These are phyloP conservation scores for Fulvia fulva DNA, from an alignment of 2,329 filamentous ascomycete species.

Conservation along the genomic window DNA sequence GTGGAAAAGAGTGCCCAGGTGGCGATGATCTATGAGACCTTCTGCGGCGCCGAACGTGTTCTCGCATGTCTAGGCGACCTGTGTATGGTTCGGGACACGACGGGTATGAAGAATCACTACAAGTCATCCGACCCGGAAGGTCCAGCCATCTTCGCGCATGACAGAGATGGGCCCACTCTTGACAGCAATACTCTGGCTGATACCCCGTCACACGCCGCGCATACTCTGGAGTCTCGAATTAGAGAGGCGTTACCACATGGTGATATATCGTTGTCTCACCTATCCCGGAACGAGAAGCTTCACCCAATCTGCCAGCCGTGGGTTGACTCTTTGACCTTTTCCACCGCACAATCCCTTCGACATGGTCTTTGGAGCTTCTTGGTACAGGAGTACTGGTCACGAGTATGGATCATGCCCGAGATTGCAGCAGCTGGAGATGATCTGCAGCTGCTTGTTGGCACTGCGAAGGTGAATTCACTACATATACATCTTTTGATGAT, in stretches of 20 bases:
- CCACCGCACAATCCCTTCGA: background rate
- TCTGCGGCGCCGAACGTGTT: constrained; percentile 1
- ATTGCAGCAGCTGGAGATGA: background rate
- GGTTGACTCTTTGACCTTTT: background rate
- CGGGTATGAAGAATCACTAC: too few relatives aligned
- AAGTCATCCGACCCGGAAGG: too few relatives aligned
- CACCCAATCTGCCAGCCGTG: background rate
- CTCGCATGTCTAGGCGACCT: background rate
- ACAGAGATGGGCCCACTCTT: too few relatives aligned
- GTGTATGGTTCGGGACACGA: too few relatives aligned
- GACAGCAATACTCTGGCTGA: too few relatives aligned
- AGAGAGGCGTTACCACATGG: too few relatives aligned
- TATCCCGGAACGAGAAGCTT: too few relatives aligned
- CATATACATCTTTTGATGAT: background rate
- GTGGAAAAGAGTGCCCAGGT: constrained; percentile 15
- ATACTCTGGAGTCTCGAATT: too few relatives aligned
- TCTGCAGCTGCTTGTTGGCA: background rate
- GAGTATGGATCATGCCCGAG: background rate
- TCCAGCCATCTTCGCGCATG: too few relatives aligned
- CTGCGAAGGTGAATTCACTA: background rate
- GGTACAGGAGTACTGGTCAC: background rate
- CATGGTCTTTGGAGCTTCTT: background rate
- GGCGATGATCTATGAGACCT: constrained; percentile 13
- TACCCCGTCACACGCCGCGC: too few relatives aligned
- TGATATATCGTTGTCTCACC: too few relatives aligned